Evolutionary conservation across 1,139 yeast species (phyloP).

Genomic region (Protomyces inundatus): DNA sequence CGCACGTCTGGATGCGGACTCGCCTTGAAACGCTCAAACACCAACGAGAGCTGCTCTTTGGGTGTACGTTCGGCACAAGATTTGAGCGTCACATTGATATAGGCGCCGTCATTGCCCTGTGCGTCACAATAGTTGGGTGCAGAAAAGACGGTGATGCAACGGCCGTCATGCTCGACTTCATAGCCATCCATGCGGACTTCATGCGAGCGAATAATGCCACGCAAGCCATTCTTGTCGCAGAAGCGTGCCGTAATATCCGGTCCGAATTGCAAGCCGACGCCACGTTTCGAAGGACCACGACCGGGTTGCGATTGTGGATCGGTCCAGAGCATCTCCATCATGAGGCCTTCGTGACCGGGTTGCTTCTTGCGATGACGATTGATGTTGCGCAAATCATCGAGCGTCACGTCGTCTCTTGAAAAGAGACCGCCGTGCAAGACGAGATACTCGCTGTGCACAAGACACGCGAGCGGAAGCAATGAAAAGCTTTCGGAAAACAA

Average conservation of each 20-base stretch:
- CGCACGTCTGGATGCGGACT: slow-evolving; percentile 86
- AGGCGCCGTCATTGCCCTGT: slow-evolving; percentile 87
- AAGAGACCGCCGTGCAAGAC: slow-evolving; percentile 96
- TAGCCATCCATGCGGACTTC: slow-evolving; percentile 92
- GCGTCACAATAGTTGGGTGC: slow-evolving; percentile 91
- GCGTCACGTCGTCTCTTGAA: slow-evolving; percentile 63
- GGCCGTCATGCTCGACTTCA: slow-evolving; percentile 78
- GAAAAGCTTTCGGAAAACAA: slow-evolving; percentile 85
- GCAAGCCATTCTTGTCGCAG: slow-evolving; percentile 63
- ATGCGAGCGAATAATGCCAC: slow-evolving; percentile 85
- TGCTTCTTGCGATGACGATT: slow-evolving; percentile 65
- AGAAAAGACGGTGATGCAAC: slow-evolving; percentile 83
- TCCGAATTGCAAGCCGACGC: slow-evolving; percentile 93
- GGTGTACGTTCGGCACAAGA: slow-evolving; percentile 37
- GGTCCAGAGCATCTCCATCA: slow-evolving; percentile 97
- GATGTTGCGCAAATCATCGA: slow-evolving; percentile 67
- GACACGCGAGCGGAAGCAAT: slow-evolving; percentile 76
- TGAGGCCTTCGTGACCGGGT: slow-evolving; percentile 86
- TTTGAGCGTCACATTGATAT: slow-evolving; percentile 44
- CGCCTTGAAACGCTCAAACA: slow-evolving; percentile 61
- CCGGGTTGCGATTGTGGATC: slow-evolving; percentile 84
- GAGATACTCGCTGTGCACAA: slow-evolving; percentile 68
- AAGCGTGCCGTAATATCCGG: slow-evolving; percentile 85
- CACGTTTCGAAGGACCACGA: slow-evolving; percentile 83
- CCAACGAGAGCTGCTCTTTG: slow-evolving; percentile 54